Base-by-base conservation (phyloP, 2,329 filamentous ascomycete species). In the Plectosphaerella plurivora region DNA sequence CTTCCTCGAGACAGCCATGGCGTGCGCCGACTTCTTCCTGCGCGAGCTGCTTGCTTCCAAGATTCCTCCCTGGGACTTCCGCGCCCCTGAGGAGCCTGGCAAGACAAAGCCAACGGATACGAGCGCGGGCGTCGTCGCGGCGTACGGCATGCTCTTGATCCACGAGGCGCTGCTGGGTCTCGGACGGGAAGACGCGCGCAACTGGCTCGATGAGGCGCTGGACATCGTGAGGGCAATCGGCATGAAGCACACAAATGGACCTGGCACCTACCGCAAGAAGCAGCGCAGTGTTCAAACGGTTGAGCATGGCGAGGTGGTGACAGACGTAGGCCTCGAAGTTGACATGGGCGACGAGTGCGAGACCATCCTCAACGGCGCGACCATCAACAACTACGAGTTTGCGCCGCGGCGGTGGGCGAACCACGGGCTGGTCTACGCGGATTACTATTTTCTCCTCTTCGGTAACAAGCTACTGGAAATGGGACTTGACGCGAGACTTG, bases 61-160 rank as follows among this genome's bases (percentile, higher is more conserved):
- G 1, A 71, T 78, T 4, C 75, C 76, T 1, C 66, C 69, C 2
- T 80, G 76, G 77, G 77, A 80, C 51, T 79, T 79, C 45, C 66
- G 71, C 45, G 73, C 73, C 0, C 52, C 57, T 1, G 50, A 54
- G n/a, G 20, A 57, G 12, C 55, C 59, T 0, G 41, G 41, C 41
- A 44, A 4, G 41, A 10, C 16, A 7, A 64, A 68, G 25, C 67
- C 70, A 1, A 61, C 57, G 25, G 73, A 64, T 46, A 73, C 59
- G 16, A 70, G 65, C 37, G 73, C 73, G 2, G 70, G 69, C 1
- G 52, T 71, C 4, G 67, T 73, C 14, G 66, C 70, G 3, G 61
- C 62, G 1, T 73, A 73, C 44, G 71, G 71, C 0, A 63, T 75
- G 55, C 54, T 69, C n/a, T 58, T 68, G 28, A 63, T 70, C 25